Base-by-base conservation (phyloP, 345 rosid species). In the Diplotaxis tenuifolia region DNA sequence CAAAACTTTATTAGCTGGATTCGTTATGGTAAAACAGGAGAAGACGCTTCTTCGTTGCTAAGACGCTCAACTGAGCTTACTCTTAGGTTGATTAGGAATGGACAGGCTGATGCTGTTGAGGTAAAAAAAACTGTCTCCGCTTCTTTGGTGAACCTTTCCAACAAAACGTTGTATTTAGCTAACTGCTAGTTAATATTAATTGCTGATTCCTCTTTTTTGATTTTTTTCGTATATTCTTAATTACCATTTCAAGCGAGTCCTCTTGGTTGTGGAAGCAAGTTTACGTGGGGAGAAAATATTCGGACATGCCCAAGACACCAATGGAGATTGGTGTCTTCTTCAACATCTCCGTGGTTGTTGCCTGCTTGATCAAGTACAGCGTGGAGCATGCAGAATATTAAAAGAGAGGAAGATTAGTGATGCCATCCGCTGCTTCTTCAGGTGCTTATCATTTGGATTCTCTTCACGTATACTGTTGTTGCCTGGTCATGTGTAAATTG, bases 301-400 rank as follows among this genome's bases (percentile, higher is more conserved):
- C 79, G 83, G 81, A 82, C 84, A 87, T 67, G 77, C 90, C 63
- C 97, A 90, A 85, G 90, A 85, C 72, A 53, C 63, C 66, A 82
- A 80, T 38, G 90, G 92, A 72, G 86, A 88, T 71, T 95, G 97
- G 99, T 88, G 89, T 64, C 68, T 88, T 27, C 90, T 88, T 78
- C 96, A 95, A 74, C 97, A 95, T 86, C 93, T 92, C 70, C 79
- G 87, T 67, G 99, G 97, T 74, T 90, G 90, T 73, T 90, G 96
- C 87, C 79, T 88, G 79, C 93, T 95, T 71, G 88, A 86, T 71
- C 96, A 95, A 83, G 88, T 90, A 31, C 88, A 81, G 45, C 83
- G 80, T 75, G 85, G 83, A 54, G 82, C 82, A 29, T 84, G 85
- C 70, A 87, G 92, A 67, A 34, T 73, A 64, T 29, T 71, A 81